Percentiles rank a stretch among this genome's conserved stretches.
These are phyloP conservation scores for Pseudogymnoascus sp. DNA, from an alignment of 2,329 filamentous ascomycete species.

Conservation along the genomic window DNA sequence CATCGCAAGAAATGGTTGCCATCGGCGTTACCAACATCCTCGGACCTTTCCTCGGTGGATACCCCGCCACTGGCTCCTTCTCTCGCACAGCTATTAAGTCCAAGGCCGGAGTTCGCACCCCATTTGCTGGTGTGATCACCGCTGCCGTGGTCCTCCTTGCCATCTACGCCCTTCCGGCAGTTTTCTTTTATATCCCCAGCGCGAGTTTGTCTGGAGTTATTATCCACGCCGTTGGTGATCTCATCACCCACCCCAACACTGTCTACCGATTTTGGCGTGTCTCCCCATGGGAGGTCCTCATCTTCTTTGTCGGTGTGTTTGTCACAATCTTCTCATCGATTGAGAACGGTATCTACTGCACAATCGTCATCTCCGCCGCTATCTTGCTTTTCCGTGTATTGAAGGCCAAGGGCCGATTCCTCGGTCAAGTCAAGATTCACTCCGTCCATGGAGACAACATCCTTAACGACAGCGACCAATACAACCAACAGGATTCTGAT, in stretches of 20 bases:
- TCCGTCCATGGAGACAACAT: constrained; percentile 73
- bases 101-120: constrained; percentile 89
- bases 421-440: constrained; percentile 76
- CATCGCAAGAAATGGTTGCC: constrained; percentile 90
- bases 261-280: constrained; percentile 95
- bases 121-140: constrained; percentile 83
- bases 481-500: not conserved
- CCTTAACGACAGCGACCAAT: constrained; percentile 50
- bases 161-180: constrained; percentile 76
- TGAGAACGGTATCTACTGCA: constrained; percentile 87
- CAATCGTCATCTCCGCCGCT: constrained; percentile 66
- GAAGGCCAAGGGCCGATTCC: constrained; percentile 73
- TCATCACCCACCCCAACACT: constrained; percentile 84
- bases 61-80: constrained; percentile 91
- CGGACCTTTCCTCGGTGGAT: constrained; percentile 84
- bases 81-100: constrained; percentile 95
- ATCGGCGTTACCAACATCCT: constrained; percentile 87
- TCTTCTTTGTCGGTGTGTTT: constrained; percentile 89
- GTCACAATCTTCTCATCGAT: constrained; percentile 84
- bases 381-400: constrained; percentile 77
- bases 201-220: constrained; percentile 79
- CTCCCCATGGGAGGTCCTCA: constrained; percentile 78
- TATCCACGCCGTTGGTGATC: constrained; percentile 87
- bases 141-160: constrained; percentile 78
- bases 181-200: constrained; percentile 91